Evolutionary conservation across 108 stramenopile genomes (phyloP), one percentile per base, ranked within the genome.

Genomic region (Cyclotella cryptica): DNA sequence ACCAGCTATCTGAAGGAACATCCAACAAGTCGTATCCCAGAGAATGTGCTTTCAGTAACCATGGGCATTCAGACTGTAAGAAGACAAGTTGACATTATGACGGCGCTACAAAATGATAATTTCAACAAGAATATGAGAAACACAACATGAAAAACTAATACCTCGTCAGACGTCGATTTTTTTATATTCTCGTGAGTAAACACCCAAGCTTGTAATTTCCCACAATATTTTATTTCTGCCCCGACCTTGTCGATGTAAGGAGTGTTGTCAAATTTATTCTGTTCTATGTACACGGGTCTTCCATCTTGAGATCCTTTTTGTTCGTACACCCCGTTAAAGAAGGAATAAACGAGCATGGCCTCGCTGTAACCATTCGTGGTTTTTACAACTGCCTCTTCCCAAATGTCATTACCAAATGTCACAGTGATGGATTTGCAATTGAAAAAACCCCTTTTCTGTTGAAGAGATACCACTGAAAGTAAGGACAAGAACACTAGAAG

Each of bases 141-240:
- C 3, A 49, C 2, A n/a, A n/a, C 47, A 49, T 49, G 18, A 49
- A 17, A 3, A 17, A 7, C 9, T n/a, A 3, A 7, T 28, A 42
- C 69, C 69, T 44, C 29, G 22, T 45, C 43, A 22, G 65, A 66
- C 21, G 27, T 55, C 40, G 63, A 64, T 19, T 74, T 74, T 2
- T 46, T 28, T 18, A 75, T 75, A 29, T 75, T 7, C 21, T 49
- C 27, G 27, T 75, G 74, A 30, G 22, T 75, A 8, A 75, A 75
- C 1, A 66, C 74, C 74, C 74, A 75, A 11, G 65, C 65, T 7
- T 39, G 3, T 30, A 45, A 28, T 11, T 24, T 27, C 22, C 41
- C 21, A 22, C 74, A 75, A 39, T 75, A 75, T 30, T 66, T 55
- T 9, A 75, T 42, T 29, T 66, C 0, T 21, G 74, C 74, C n/a